phyloP scores from a whole-genome alignment of 1,139 yeast species.

The Petasospora fabianii region DNA sequence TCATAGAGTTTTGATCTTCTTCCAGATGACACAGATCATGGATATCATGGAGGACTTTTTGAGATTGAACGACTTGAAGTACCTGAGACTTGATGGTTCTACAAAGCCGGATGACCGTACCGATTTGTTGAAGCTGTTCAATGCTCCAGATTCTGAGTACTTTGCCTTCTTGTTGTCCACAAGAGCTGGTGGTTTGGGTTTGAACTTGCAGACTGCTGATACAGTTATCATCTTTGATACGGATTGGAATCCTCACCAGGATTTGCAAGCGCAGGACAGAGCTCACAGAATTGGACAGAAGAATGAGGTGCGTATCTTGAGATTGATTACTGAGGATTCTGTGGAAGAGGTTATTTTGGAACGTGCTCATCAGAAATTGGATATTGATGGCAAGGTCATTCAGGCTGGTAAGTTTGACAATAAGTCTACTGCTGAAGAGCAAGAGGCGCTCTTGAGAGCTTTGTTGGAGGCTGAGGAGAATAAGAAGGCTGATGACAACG shows the following conservation, averaged over 20 bases:
- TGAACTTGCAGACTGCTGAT: constrained; percentile 83
- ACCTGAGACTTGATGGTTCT: constrained; percentile 76
- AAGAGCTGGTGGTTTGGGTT: constrained; percentile 87
- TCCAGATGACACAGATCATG: constrained; percentile 89
- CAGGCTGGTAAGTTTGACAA: constrained; percentile 87
- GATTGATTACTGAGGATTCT: constrained; percentile 77
- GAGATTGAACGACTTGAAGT: constrained; percentile 58
- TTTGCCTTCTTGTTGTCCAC: constrained; percentile 78
- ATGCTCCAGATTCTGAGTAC: constrained; percentile 68
- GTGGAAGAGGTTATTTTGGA: constrained; percentile 82
- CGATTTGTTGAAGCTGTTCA: constrained; percentile 60
- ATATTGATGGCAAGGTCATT: constrained; percentile 84
- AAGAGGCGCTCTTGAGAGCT: constrained; percentile 69
- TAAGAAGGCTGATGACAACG: constrained; percentile 46
- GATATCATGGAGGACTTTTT: constrained; percentile 86
- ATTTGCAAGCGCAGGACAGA: constrained; percentile 87
- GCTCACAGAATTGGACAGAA: constrained; percentile 91
- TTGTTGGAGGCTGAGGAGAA: constrained; percentile 70
- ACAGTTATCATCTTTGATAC: constrained; percentile 85
- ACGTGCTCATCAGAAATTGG: constrained; percentile 77
- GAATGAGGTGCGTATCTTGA: constrained; percentile 76
- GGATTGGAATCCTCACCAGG: constrained; percentile 93
- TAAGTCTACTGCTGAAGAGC: constrained; percentile 79
- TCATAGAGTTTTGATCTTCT: constrained; percentile 75
- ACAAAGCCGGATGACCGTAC: constrained; percentile 85